phyloP scores from a whole-genome alignment of 2,329 filamentous ascomycete genomes.

The Arthrobotrys pseudoclavata region DNA sequence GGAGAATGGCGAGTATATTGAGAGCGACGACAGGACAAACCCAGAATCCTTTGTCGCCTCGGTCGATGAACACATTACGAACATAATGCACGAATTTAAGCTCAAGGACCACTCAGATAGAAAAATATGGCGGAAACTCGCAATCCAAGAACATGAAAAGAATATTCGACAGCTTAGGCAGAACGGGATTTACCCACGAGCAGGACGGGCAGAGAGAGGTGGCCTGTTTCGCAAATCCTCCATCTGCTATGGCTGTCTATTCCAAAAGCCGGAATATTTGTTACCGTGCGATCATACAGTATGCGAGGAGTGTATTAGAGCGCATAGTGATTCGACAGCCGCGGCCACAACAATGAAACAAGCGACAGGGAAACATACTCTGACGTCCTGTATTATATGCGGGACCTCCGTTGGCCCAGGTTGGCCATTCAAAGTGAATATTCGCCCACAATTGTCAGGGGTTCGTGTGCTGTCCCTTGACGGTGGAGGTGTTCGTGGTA shows the following conservation, averaged over 20 bases:
- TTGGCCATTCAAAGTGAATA: conserved; percentile 16
- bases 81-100: neutral
- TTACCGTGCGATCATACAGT: conserved; percentile 27
- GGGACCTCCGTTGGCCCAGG: neutral
- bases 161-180: neutral
- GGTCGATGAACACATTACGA: neutral
- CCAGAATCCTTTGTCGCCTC: neutral
- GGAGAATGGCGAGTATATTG: neutral
- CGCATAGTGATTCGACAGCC: neutral
- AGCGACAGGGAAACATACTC: neutral
- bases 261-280: conserved; percentile 5
- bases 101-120: neutral
- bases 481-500: conserved; percentile 30
- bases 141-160: neutral
- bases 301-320: conserved; percentile 9
- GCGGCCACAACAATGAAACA: neutral
- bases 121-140: neutral
- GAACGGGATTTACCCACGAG: neutral
- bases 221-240: conserved; percentile 1
- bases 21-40: neutral
- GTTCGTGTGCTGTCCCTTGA: conserved; percentile 32
- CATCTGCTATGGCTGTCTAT: conserved; percentile 31
- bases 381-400: conserved; percentile 11
- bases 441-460: conserved; percentile 9
- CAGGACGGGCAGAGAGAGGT: neutral